These are phyloP conservation scores for Microcera coccophila DNA, from an alignment of 2,329 filamentous ascomycete species.

Conservation along the genomic window DNA sequence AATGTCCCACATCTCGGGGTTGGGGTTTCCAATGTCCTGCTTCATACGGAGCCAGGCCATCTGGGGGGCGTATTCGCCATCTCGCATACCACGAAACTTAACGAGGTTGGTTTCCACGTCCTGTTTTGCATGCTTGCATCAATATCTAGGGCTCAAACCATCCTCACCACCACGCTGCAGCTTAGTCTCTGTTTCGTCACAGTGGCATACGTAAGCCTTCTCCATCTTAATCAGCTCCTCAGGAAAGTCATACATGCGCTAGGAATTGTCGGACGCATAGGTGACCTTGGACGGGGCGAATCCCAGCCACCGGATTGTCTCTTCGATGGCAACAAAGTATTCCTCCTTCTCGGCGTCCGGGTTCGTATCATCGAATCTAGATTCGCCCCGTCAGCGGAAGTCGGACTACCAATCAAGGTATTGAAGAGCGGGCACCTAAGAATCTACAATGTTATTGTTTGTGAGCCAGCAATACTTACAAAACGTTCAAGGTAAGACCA, in stretches of 20 bases:
- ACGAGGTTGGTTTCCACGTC: slow-evolving; percentile 69
- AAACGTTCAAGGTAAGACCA: slow-evolving; percentile 8
- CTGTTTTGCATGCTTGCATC: slow-evolving; percentile 75
- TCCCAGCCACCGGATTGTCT: slow-evolving; percentile 75
- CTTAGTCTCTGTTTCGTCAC: slow-evolving; percentile 77
- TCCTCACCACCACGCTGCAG: slow-evolving; percentile 77
- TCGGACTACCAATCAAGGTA: neutral
- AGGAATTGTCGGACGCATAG: slow-evolving; percentile 86
- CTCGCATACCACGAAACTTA: slow-evolving; percentile 86
- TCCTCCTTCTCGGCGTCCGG: slow-evolving; percentile 88
- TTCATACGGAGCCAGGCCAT: slow-evolving; percentile 91
- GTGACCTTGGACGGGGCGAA: slow-evolving; percentile 78
- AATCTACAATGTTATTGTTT: slow-evolving; percentile 26
- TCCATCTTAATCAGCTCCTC: slow-evolving; percentile 75
- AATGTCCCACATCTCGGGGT: slow-evolving; percentile 96
- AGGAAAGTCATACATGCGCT: slow-evolving; percentile 80
- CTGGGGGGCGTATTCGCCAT: slow-evolving; percentile 82
- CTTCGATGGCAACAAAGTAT: slow-evolving; percentile 84
- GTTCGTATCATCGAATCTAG: slow-evolving; percentile 89
- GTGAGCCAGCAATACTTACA: neutral
- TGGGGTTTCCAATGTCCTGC: slow-evolving; percentile 76
- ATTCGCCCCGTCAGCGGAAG: slow-evolving; percentile 6
- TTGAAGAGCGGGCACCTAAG: slow-evolving; percentile 21
- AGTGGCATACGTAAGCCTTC: slow-evolving; percentile 82
- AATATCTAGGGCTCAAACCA: slow-evolving; percentile 62